Percentiles rank a stretch among this genome's conserved stretches.
Evolutionary conservation across 805 yeast species (phyloP).

Genomic region (Wickerhamomyces sydowiorum): DNA sequence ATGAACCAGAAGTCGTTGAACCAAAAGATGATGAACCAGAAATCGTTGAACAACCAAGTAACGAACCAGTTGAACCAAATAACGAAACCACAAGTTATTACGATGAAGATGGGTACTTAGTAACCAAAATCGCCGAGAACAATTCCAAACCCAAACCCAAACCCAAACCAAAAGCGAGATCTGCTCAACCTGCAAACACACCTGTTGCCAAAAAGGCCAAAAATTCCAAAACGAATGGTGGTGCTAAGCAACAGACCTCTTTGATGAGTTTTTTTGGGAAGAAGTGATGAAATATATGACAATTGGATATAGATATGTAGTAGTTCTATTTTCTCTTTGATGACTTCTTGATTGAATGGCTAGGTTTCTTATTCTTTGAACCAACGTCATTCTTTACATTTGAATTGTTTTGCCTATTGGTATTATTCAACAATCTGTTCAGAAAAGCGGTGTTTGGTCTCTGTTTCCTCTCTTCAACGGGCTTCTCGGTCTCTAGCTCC

Average conservation of each 20-base stretch:
- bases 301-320: too few species aligned
- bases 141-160: slow-evolving; percentile 14
- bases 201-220: slow-evolving; percentile 11
- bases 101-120: slow-evolving; percentile 49
- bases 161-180: slow-evolving; percentile 13
- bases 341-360: not conserved
- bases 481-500: not conserved
- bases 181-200: not conserved
- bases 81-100: slow-evolving; percentile 22
- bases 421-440: not conserved
- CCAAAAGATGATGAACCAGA: slow-evolving; percentile 4
- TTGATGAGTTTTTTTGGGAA: slow-evolving; percentile 44
- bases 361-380: not conserved
- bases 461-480: not conserved
- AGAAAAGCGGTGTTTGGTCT: not conserved
- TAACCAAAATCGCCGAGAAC: slow-evolving; percentile 25
- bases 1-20: slow-evolving; percentile 2
- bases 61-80: too few species aligned
- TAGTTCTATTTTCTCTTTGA: too few species aligned
- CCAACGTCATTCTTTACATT: not conserved
- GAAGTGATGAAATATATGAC: slow-evolving; percentile 11
- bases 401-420: not conserved
- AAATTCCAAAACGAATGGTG: slow-evolving; percentile 16
- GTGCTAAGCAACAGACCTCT: slow-evolving; percentile 35
- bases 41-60: slow-evolving; percentile 6